phyloP scores from a whole-genome alignment of 169 alveolate species.

The Eimeria sp. region DNA sequence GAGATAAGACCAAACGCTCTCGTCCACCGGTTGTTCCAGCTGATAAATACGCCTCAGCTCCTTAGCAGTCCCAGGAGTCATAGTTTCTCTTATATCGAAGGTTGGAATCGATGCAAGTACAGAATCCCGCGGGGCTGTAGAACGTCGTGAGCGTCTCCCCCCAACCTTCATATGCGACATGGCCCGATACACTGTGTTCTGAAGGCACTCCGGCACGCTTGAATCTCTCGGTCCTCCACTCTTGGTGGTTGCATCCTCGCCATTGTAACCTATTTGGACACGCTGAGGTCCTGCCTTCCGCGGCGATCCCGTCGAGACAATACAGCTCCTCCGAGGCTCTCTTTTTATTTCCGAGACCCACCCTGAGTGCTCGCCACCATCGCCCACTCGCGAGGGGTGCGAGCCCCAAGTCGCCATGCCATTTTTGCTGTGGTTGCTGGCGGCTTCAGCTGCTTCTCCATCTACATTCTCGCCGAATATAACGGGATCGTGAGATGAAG shows the following conservation, averaged over 20 bases:
- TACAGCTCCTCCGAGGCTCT: conserved; percentile 69
- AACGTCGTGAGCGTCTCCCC: conserved; percentile 38
- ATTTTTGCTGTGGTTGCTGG: conserved; percentile 5
- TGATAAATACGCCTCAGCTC: conserved; percentile 61
- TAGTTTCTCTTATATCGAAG: conserved; percentile 41
- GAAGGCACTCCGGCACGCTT: conserved; percentile 13
- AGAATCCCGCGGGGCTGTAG: conserved; percentile 31
- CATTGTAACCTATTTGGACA: conserved; percentile 6
- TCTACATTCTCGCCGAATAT: conserved; percentile 3
- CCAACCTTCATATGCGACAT: conserved; percentile 26
- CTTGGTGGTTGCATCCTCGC: not conserved
- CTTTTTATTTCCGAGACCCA: conserved; percentile 59
- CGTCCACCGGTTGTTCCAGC: conserved; percentile 67
- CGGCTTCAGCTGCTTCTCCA: conserved; percentile 3
- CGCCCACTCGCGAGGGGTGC: conserved; percentile 65
- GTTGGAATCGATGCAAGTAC: conserved; percentile 59
- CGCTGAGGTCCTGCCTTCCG: conserved; percentile 18
- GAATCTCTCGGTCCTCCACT: not conserved
- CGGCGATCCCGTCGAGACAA: conserved; percentile 27
- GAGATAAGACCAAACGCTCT: conserved; percentile 58
- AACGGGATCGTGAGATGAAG: conserved; percentile 1
- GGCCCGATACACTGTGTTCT: conserved; percentile 8
- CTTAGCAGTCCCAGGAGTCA: conserved; percentile 39
- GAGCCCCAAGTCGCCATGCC: conserved; percentile 58
- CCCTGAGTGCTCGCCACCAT: conserved; percentile 21